These are phyloP conservation scores for Vaccinium myrtillus DNA, from an alignment of 148 eudicot genomes.

Conservation along the genomic window DNA sequence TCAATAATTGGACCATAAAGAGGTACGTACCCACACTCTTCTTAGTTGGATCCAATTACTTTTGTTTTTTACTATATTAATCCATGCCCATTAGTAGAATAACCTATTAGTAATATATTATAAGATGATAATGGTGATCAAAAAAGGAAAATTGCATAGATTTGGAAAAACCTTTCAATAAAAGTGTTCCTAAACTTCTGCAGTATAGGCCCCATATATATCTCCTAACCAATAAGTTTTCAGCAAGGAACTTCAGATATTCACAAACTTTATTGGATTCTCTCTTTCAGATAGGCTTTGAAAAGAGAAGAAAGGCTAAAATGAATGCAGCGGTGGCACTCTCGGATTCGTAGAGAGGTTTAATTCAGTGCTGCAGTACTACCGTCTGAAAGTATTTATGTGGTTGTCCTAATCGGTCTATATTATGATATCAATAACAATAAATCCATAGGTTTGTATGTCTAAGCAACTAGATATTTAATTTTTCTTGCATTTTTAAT, in stretches of 20 bases:
- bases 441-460: background rate
- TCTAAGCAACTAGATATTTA: background rate
- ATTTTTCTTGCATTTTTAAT: background rate
- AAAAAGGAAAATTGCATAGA: background rate
- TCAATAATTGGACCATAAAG: constrained; percentile 13
- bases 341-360: background rate
- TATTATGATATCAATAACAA: background rate
- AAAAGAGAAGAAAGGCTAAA: background rate
- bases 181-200: background rate
- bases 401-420: background rate
- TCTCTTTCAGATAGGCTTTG: background rate
- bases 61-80: constrained; percentile 8
- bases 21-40: constrained; percentile 4
- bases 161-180: background rate
- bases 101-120: background rate
- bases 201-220: background rate
- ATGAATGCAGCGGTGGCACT: background rate
- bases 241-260: background rate
- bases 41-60: constrained; percentile 11
- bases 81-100: constrained; percentile 2
- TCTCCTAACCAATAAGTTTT: background rate
- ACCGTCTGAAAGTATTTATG: background rate
- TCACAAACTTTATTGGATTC: background rate
- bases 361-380: background rate
- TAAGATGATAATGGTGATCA: background rate